These are phyloP conservation scores for Cladosporium sphaerospermum DNA, from an alignment of 2,329 filamentous ascomycete species.

Conservation along the genomic window DNA sequence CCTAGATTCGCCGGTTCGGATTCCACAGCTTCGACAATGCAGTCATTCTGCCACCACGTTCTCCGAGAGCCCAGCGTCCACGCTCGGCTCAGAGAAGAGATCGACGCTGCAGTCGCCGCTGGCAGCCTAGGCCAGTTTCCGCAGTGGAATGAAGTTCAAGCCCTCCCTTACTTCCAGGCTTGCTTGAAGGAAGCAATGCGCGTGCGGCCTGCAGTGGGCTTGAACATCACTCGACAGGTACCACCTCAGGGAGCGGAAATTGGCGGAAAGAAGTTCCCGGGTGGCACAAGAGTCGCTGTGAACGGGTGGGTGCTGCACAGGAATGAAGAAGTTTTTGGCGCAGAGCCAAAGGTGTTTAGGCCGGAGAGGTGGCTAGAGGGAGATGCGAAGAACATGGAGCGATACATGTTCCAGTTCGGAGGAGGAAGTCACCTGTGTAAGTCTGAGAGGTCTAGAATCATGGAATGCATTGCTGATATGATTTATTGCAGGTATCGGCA, in stretches of 20 bases:
- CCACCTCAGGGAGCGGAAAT: constrained; percentile 52
- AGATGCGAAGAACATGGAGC: constrained; percentile 59
- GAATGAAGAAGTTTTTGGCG: constrained; percentile 60
- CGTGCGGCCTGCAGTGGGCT: constrained; percentile 65
- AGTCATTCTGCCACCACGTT: constrained; percentile 67
- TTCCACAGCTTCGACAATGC: constrained; percentile 69
- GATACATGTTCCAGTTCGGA: constrained; percentile 67
- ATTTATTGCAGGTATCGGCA: constrained; percentile 53
- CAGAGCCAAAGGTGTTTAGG: constrained; percentile 57
- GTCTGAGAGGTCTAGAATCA: neutral
- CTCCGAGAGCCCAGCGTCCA: constrained; percentile 57
- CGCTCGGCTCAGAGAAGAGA: constrained; percentile 51
- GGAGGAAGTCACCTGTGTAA: constrained; percentile 50
- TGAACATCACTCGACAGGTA: constrained; percentile 55
- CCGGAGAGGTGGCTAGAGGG: constrained; percentile 62
- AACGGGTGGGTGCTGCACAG: constrained; percentile 71
- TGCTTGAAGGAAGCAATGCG: constrained; percentile 73
- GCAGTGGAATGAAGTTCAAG: constrained; percentile 53
- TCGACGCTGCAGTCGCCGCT: constrained; percentile 54
- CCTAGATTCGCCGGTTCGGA: constrained; percentile 71
- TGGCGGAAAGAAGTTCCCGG: constrained; percentile 56
- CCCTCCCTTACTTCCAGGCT: constrained; percentile 69
- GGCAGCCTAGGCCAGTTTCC: constrained; percentile 61
- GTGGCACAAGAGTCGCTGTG: constrained; percentile 67
- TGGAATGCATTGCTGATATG: constrained; percentile 6